Evolutionary conservation across 208 protist genomes (phyloP).

Genomic region (Naegleria fowleri): DNA sequence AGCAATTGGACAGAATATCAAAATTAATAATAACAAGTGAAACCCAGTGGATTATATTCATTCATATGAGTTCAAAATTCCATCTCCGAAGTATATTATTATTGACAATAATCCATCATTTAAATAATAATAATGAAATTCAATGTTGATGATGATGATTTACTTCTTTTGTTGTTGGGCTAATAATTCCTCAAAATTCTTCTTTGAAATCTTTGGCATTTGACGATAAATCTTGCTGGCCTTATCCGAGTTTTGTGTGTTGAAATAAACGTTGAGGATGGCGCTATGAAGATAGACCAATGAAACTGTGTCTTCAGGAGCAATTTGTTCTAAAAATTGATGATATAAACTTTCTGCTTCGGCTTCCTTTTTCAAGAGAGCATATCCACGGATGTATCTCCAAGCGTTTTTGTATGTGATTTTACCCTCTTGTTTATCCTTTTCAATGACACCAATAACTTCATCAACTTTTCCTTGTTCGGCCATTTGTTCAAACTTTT

Average conservation of each 20-base stretch:
- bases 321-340: neutral
- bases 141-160: neutral
- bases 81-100: too few relatives aligned
- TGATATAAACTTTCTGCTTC: neutral
- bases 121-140: too few relatives aligned
- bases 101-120: too few relatives aligned
- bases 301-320: neutral
- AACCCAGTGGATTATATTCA: too few relatives aligned
- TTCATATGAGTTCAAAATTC: too few relatives aligned
- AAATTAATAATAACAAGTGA: too few relatives aligned
- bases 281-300: neutral
- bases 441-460: neutral
- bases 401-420: neutral
- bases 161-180: neutral
- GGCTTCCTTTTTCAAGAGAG: neutral
- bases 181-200: neutral
- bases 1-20: too few relatives aligned
- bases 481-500: neutral
- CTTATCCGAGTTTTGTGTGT: neutral
- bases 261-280: neutral
- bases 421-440: neutral
- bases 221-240: neutral
- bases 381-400: neutral
- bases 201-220: neutral
- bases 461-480: neutral